Base-by-base conservation (phyloP, 352 stramenopile species). In the Globisporangium parvum region DNA sequence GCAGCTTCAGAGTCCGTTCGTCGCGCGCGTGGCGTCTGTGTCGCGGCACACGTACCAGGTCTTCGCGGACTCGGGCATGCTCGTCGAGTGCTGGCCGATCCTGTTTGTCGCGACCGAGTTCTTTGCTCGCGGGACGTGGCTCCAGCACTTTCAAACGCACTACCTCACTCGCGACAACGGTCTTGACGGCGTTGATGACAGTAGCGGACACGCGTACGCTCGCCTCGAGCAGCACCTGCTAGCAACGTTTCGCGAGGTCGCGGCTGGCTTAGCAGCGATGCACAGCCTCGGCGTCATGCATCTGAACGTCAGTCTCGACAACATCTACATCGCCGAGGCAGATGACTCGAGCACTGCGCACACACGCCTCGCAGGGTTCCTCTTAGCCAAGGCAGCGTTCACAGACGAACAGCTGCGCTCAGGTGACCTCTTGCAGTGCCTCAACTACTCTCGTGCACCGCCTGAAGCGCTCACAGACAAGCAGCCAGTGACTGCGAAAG, bases 1-100 rank as follows among this genome's bases (percentile, higher is more conserved):
- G 40, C 66, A 57, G 1, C 15, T 87, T 3, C 51, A 21, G 26
- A 85, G 61, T 37, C 64, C 60, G 5, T 87, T 81, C 48, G 66
- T 88, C 8, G 62, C 45, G 1, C 40, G 57, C 11, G 49, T 85
- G 4, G 37, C 39, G 4, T 65, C 60, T 1, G 59, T 68, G 3
- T 64, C 73, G 28, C 80, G 75, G 35, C 75, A 87, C 47, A 75
- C 52, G 23, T 90, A 77, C 57, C 80, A 90, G 55, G 65, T 76
- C 35, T 90, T 90, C 26, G 68, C 77, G 5, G 69, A 83, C 28
- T 76, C 70, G 15, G 80, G 80, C 0, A 71, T 87, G 44, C 63
- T 90, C 0, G 52, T 87, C 12, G 77, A 88, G 31, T 81, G 65
- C 62, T 87, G 73, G 75, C 77, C 75, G 0, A 56, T 88, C 3